Evolutionary conservation across 2,329 filamentous ascomycete genomes (phyloP), one percentile per base, ranked within the genome.

Genomic region (Aaosphaeria arxii): DNA sequence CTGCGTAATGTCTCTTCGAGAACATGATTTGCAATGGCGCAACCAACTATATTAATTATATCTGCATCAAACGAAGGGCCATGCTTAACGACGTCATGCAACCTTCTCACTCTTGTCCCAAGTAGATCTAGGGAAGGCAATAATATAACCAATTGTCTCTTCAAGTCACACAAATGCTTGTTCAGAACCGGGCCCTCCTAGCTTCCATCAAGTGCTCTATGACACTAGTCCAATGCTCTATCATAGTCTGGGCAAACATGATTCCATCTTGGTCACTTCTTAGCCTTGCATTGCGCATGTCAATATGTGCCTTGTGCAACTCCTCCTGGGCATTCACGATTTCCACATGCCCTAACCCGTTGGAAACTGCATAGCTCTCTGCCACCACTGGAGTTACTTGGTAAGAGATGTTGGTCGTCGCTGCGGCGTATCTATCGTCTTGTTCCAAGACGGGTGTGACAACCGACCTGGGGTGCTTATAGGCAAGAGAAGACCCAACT

Each of bases 201-300:
- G 17, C 17, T n/a, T 24, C 24, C 38, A 46, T 46, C 11, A n/a
- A 46, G 28, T 41, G 44, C 44, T 41, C 44, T 32, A 46, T 40
- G 13, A 46, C 33, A 24, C 11, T 17, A 11, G 24, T 31, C 40
- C 41, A 29, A 32, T 46, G 44, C 11, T 9, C n/a, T 9, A 36
- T 36, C 33, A 36, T 36, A 9, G 33, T 9, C 33, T 36, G 9
- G 9, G 33, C 33, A 36, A 36, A 36, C n/a, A n/a, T n/a, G n/a
- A 9, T n/a, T n/a, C 9, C 33, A 36, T n/a, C 33, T n/a, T 9
- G 9, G n/a, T 36, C 33, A 9, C 33, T n/a, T n/a, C 33, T 36
- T n/a, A 36, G n/a, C 33, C n/a, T 36, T n/a, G 33, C 33, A 36
- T 36, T 36, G 33, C n/a, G 33, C 33, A 36, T 9, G n/a, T 36